A percentile compares a stretch with the other conserved stretches of the same genome.
phyloP scores from a whole-genome alignment of 2,329 filamentous ascomycete species.

The Scedosporium aurantiacum region DNA sequence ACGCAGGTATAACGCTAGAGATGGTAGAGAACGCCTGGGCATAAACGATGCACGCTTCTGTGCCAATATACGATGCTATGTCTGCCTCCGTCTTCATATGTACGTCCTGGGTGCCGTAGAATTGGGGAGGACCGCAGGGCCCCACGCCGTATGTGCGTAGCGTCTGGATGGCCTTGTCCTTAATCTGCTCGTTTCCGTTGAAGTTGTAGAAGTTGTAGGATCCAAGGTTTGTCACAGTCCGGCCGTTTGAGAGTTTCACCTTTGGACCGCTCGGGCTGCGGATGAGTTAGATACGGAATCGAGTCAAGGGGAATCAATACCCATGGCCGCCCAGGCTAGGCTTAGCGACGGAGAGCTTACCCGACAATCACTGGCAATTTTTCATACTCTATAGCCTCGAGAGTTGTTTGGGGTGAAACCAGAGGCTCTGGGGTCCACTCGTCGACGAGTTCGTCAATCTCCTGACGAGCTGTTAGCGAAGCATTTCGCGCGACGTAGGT shows the following conservation, averaged over 20 bases:
- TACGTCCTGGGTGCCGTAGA: constrained; percentile 96
- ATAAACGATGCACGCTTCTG: constrained; percentile 85
- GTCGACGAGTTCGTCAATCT: constrained; percentile 93
- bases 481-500: not conserved
- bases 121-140: constrained; percentile 90
- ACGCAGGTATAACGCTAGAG: constrained; percentile 91
- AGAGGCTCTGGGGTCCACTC: constrained; percentile 95
- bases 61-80: constrained; percentile 81
- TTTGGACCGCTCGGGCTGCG: constrained; percentile 76
- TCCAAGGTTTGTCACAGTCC: constrained; percentile 84
- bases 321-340: not conserved
- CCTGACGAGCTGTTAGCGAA: constrained; percentile 28
- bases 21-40: constrained; percentile 94
- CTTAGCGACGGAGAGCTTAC: constrained; percentile 31
- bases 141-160: constrained; percentile 93
- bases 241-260: constrained; percentile 76
- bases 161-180: constrained; percentile 89
- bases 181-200: constrained; percentile 80
- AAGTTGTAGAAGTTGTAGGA: constrained; percentile 99
- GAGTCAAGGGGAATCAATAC: not conserved
- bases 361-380: constrained; percentile 80
- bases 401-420: constrained; percentile 58
- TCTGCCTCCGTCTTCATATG: constrained; percentile 95
- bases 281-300: constrained; percentile 1
- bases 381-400: constrained; percentile 75